phyloP scores from a whole-genome alignment of 1,139 yeast genomes.

The Blastobotrys raffinosifermentans region DNA sequence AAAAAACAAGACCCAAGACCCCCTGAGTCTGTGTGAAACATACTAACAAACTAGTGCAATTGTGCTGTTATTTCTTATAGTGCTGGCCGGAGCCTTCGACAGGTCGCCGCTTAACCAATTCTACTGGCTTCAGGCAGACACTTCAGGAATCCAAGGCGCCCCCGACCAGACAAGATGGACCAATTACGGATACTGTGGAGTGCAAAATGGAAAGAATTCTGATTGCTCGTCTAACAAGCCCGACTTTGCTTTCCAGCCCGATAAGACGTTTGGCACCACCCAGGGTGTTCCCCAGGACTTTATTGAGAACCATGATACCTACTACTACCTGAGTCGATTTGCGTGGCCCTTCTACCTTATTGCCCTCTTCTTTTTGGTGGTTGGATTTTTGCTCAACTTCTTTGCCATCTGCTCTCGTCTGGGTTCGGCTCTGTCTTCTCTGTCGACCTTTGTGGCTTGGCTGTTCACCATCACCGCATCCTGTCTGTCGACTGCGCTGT shows the following conservation, averaged over 20 bases:
- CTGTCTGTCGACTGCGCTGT: conserved; percentile 58
- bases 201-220: conserved; percentile 34
- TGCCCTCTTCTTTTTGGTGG: conserved; percentile 49
- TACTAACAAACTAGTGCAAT: conserved; percentile 34
- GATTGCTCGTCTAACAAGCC: conserved; percentile 47
- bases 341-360: conserved; percentile 64
- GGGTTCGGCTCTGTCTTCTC: conserved; percentile 32
- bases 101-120: conserved; percentile 47
- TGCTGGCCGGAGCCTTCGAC: conserved; percentile 56
- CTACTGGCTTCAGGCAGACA: conserved; percentile 69
- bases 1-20: too few species aligned
- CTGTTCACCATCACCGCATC: conserved; percentile 54
- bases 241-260: conserved; percentile 66
- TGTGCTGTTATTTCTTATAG: conserved; percentile 54
- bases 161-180: conserved; percentile 59
- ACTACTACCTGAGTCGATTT: conserved; percentile 58
- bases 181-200: conserved; percentile 57
- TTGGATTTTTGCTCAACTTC: conserved; percentile 42
- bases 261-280: conserved; percentile 45
- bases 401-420: conserved; percentile 31
- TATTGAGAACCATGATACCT: conserved; percentile 38
- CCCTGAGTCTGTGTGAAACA: too few species aligned
- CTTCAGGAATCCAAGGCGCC: conserved; percentile 50
- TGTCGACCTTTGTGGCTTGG: conserved; percentile 39
- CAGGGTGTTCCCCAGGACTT: conserved; percentile 47